Evolutionary conservation across 2,329 filamentous ascomycete species (phyloP).

Genomic region (Aspergillus tubingensis): DNA sequence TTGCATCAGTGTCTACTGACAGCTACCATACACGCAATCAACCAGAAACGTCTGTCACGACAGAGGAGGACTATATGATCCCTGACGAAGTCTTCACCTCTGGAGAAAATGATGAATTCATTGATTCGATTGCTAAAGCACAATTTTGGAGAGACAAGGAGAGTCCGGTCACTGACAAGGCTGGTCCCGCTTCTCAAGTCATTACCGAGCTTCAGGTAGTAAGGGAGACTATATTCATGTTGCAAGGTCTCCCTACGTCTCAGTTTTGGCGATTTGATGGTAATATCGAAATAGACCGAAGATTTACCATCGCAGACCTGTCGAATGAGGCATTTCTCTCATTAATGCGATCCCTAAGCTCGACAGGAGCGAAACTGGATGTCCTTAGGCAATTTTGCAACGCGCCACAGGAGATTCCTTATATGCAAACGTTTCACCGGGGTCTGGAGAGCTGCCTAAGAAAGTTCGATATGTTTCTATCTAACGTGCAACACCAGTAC

Average conservation of each 20-base stretch:
- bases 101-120: conserved; percentile 36
- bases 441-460: conserved; percentile 60
- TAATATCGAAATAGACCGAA: conserved; percentile 39
- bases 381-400: conserved; percentile 53
- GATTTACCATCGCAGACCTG: conserved; percentile 38
- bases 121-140: conserved; percentile 42
- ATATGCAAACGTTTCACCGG: conserved; percentile 71
- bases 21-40: conserved; percentile 30
- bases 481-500: conserved; percentile 61
- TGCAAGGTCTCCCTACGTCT: conserved; percentile 74
- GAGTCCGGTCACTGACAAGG: conserved; percentile 13
- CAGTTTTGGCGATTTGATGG: conserved; percentile 58
- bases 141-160: conserved; percentile 52
- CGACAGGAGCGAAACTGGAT: conserved; percentile 52
- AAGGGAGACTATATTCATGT: conserved; percentile 81
- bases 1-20: conserved; percentile 37
- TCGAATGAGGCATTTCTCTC: conserved; percentile 35
- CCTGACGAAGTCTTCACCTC: conserved; percentile 36
- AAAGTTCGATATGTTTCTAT: conserved; percentile 61
- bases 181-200: conserved; percentile 25
- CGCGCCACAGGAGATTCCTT: conserved; percentile 53
- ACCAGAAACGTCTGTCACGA: conserved; percentile 28
- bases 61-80: conserved; percentile 37
- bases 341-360: conserved; percentile 47
- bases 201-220: conserved; percentile 73